Evolutionary conservation across 75 land plant species (phyloP).

Genomic region (Pinus albicaulis): DNA sequence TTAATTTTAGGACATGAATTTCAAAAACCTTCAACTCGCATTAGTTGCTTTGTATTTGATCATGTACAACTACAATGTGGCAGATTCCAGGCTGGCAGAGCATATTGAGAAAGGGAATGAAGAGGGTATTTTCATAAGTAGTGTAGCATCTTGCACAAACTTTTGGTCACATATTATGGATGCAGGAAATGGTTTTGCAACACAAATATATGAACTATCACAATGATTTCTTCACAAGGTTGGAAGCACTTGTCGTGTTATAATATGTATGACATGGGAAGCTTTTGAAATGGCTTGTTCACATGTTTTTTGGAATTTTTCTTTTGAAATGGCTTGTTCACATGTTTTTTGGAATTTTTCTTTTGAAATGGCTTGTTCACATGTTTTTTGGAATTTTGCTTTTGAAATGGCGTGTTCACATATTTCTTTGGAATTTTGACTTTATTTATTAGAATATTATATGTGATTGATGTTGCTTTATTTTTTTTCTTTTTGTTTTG

Average conservation of each 20-base stretch:
- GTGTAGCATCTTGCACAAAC: constrained; percentile 64
- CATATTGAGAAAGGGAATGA: constrained; percentile 73
- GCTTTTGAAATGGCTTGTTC: background rate
- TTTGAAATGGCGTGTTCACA: background rate
- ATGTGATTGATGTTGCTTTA: background rate
- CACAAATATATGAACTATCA: constrained; percentile 70
- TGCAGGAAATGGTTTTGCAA: constrained; percentile 69
- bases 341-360: too few species aligned
- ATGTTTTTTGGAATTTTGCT: too few species aligned
- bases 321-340: too few species aligned
- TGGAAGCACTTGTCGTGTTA: background rate
- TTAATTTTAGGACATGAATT: too few species aligned
- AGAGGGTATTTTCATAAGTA: constrained; percentile 67
- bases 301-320: background rate
- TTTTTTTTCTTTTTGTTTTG: background rate
- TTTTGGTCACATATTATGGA: constrained; percentile 83
- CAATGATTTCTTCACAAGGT: constrained; percentile 73
- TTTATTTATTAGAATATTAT: background rate
- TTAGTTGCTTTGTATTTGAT: background rate
- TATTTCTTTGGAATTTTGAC: background rate
- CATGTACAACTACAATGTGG: constrained; percentile 83
- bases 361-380: background rate
- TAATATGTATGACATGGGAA: background rate
- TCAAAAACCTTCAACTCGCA: background rate
- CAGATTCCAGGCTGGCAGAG: constrained; percentile 56